Base-by-base conservation (phyloP, 1,139 yeast genomes). In the Kodamaea sp. region DNA sequence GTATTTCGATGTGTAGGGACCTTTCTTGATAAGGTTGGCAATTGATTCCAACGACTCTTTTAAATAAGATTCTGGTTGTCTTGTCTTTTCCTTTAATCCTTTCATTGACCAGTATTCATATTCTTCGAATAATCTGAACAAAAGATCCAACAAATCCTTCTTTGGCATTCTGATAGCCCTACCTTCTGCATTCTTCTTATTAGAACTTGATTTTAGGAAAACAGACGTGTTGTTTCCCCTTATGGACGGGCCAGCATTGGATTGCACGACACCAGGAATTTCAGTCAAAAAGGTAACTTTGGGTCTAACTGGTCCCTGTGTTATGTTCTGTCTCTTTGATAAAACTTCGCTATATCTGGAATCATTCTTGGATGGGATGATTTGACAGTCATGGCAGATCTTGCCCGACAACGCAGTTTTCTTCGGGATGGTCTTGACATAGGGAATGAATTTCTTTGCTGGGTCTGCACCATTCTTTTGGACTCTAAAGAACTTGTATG, bases 61-160 rank as follows among this genome's bases (percentile, higher is more conserved):
- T 47, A 92, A 70, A 57, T 87, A 94, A 3, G 86, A 83, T 57
- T 94, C 98, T 1, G 99, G 99, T 66, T 92, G 99, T 53, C 83
- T 83, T 2, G 97, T 89, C 50, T 96, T 77, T 58, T 92, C 98
- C 56, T 89, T 85, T 43, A 92, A 70, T 24, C 97, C 97, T 61
- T 89, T 89, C 73, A 92, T 73, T 8, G 95, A 83, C 98, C 98
- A 92, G 61, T 90, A 92, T 56, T 92, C 97, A 59, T 86, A 89
- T 59, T 90, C 95, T 57, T 89, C 97, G 60, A 92, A 92, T 48
- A 92, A 71, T 48, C 86, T 75, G 75, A 94, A 92, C 45, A 92
- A 68, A 48, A 87, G 66, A 60, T 90, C 97, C 72, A 92, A 76
- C 38, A 92, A 76, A 47, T 89, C 97, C 60, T 87, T 88, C 66